These are phyloP conservation scores for Penicillium flavigenum DNA, from an alignment of 495 filamentous ascomycete genomes.

Conservation along the genomic window DNA sequence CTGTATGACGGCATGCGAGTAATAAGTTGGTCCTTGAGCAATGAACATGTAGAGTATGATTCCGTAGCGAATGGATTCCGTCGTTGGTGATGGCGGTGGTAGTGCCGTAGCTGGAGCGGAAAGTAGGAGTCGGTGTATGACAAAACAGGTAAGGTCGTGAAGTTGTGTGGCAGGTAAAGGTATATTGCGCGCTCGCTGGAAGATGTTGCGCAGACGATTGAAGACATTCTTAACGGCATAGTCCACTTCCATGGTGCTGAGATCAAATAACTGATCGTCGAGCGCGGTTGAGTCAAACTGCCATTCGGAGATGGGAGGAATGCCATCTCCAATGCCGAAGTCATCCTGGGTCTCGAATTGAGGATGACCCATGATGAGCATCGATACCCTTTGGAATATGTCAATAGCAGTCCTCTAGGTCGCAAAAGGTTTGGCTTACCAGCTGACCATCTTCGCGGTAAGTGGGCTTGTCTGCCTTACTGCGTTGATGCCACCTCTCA, in stretches of 20 bases:
- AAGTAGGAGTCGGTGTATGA: slow-evolving; percentile 47
- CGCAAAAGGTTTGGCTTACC: slow-evolving; percentile 31
- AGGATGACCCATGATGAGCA: slow-evolving; percentile 48
- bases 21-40: slow-evolving; percentile 52
- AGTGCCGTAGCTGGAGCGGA: slow-evolving; percentile 15
- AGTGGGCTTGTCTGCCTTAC: slow-evolving; percentile 49
- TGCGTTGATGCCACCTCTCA: slow-evolving; percentile 49
- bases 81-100: slow-evolving; percentile 23
- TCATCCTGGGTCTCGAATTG: slow-evolving; percentile 53
- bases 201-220: slow-evolving; percentile 40
- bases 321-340: slow-evolving; percentile 45
- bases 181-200: slow-evolving; percentile 26
- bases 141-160: slow-evolving; percentile 52
- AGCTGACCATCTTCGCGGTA: slow-evolving; percentile 52
- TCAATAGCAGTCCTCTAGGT: slow-evolving; percentile 7
- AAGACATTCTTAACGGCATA: slow-evolving; percentile 37
- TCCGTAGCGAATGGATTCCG: slow-evolving; percentile 47
- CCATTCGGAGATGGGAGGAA: slow-evolving; percentile 47
- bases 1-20: slow-evolving; percentile 44
- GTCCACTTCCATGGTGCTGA: slow-evolving; percentile 31
- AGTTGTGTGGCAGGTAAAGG: slow-evolving; percentile 39
- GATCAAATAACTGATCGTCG: slow-evolving; percentile 9
- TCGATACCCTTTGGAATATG: slow-evolving; percentile 43
- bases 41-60: slow-evolving; percentile 51
- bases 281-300: slow-evolving; percentile 24